phyloP scores from a whole-genome alignment of 306 rosid genomes.

The Vigna unguiculata region DNA sequence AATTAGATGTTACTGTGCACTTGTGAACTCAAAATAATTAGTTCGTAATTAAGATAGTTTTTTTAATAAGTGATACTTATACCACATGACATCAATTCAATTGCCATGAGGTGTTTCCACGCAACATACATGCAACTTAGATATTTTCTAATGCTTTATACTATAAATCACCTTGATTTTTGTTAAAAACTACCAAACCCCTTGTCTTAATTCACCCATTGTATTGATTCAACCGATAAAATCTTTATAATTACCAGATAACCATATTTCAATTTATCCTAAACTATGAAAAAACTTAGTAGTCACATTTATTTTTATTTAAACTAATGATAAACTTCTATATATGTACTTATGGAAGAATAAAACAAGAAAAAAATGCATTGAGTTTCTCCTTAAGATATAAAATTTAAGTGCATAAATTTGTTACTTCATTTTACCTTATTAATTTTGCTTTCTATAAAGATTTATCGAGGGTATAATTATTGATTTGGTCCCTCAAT shows the following conservation, averaged over 20 bases:
- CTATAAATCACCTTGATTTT: constrained; percentile 78
- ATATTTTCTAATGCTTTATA: constrained; percentile 77
- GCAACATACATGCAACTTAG: constrained; percentile 82
- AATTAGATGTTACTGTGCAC: constrained; percentile 63
- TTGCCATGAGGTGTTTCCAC: constrained; percentile 75
- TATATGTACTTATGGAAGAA: background rate
- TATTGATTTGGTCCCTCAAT: too few species aligned
- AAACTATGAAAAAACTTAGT: constrained; percentile 17
- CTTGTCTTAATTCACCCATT: too few species aligned
- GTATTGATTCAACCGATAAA: constrained; percentile 71
- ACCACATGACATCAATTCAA: constrained; percentile 17
- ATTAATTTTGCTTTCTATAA: background rate
- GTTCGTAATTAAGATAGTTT: constrained; percentile 27
- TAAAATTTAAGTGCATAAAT: background rate
- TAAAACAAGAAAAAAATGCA: background rate
- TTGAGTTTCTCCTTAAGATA: background rate
- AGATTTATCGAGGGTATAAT: background rate
- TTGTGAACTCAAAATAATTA: constrained; percentile 47
- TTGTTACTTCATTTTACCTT: background rate
- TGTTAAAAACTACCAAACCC: constrained; percentile 71
- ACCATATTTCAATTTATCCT: constrained; percentile 72
- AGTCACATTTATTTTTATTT: too few species aligned
- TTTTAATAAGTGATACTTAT: background rate
- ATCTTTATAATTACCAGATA: constrained; percentile 72
- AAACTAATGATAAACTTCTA: background rate